Percentiles rank a stretch among this genome's conserved stretches.
These are phyloP conservation scores for Phytophthora hybrid DNA, from an alignment of 352 stramenopile species.

Conservation along the genomic window DNA sequence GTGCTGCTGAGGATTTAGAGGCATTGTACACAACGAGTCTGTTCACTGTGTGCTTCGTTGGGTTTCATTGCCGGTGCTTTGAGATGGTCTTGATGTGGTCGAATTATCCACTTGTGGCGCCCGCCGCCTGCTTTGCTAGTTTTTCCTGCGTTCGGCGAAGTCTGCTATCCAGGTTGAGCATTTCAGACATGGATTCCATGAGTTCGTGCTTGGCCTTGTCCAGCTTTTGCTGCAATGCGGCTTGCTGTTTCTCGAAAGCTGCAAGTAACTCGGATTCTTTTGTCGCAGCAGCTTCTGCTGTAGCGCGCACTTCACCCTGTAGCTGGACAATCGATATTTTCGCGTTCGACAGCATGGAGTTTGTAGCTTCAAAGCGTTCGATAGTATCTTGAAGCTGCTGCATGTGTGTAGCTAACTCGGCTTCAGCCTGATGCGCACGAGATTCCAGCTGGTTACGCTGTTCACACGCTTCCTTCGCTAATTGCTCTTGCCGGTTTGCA, in stretches of 20 bases:
- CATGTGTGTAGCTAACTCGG: constrained; percentile 48
- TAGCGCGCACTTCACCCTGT: constrained; percentile 30
- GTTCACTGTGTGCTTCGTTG: neutral
- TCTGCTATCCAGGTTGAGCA: constrained; percentile 67
- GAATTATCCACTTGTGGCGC: constrained; percentile 12
- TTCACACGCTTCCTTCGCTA: constrained; percentile 43
- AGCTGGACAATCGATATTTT: constrained; percentile 47
- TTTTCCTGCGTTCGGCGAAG: constrained; percentile 81
- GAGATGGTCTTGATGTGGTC: neutral
- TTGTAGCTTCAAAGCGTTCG: constrained; percentile 49
- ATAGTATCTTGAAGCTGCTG: constrained; percentile 62
- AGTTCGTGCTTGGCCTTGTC: constrained; percentile 85
- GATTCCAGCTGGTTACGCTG: constrained; percentile 32
- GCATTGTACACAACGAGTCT: constrained; percentile 13
- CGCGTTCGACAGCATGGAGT: constrained; percentile 40
- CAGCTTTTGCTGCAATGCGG: constrained; percentile 59
- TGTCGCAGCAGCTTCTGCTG: constrained; percentile 20
- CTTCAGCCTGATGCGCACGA: constrained; percentile 44
- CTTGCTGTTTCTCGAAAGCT: constrained; percentile 54
- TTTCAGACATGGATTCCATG: constrained; percentile 73
- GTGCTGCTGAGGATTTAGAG: constrained; percentile 27
- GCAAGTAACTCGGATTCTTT: constrained; percentile 58
- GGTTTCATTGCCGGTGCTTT: neutral
- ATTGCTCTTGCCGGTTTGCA: constrained; percentile 56
- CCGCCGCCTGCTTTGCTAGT: constrained; percentile 50